These are phyloP conservation scores for Choiromyces venosus DNA, from an alignment of 495 filamentous ascomycete genomes.

Conservation along the genomic window DNA sequence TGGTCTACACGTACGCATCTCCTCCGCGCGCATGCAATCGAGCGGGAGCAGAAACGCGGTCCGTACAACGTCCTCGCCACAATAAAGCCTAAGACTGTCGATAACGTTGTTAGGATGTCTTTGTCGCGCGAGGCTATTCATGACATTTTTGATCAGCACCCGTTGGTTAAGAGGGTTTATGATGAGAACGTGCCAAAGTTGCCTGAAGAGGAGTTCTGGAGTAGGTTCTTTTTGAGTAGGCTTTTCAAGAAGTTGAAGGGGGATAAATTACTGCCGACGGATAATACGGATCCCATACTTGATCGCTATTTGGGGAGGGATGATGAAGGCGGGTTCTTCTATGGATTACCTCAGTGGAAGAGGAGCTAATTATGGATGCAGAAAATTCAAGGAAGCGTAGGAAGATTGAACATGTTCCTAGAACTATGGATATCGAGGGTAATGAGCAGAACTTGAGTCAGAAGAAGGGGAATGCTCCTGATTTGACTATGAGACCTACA, in stretches of 20 bases:
- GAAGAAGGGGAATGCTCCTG: slow-evolving; percentile 76
- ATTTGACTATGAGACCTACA: slow-evolving; percentile 76
- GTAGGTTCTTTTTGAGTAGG: slow-evolving; percentile 79
- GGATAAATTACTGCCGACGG: slow-evolving; percentile 69
- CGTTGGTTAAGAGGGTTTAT: slow-evolving; percentile 82
- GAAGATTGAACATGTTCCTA: slow-evolving; percentile 58
- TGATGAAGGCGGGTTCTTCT: slow-evolving; percentile 47
- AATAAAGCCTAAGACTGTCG: slow-evolving; percentile 74
- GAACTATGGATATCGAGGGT: slow-evolving; percentile 83
- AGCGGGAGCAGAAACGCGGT: slow-evolving; percentile 74
- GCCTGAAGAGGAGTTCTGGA: slow-evolving; percentile 78
- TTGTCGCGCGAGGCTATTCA: slow-evolving; percentile 89
- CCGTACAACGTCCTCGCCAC: slow-evolving; percentile 87
- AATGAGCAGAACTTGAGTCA: slow-evolving; percentile 91
- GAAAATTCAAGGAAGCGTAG: slow-evolving; percentile 38
- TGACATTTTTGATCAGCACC: slow-evolving; percentile 87
- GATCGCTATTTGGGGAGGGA: slow-evolving; percentile 76
- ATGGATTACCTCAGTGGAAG: background rate
- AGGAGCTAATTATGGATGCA: background rate
- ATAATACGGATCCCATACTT: slow-evolving; percentile 66
- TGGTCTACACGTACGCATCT: slow-evolving; percentile 82
- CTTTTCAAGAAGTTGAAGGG: slow-evolving; percentile 89
- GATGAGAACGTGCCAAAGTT: slow-evolving; percentile 87
- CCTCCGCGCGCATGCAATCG: slow-evolving; percentile 83
- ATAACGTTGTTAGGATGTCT: slow-evolving; percentile 70